Percentiles rank a stretch among this genome's conserved stretches.
These are phyloP conservation scores for Gloeopeniophorella convolvens DNA, from an alignment of 768 basidiomycete species.

Conservation along the genomic window DNA sequence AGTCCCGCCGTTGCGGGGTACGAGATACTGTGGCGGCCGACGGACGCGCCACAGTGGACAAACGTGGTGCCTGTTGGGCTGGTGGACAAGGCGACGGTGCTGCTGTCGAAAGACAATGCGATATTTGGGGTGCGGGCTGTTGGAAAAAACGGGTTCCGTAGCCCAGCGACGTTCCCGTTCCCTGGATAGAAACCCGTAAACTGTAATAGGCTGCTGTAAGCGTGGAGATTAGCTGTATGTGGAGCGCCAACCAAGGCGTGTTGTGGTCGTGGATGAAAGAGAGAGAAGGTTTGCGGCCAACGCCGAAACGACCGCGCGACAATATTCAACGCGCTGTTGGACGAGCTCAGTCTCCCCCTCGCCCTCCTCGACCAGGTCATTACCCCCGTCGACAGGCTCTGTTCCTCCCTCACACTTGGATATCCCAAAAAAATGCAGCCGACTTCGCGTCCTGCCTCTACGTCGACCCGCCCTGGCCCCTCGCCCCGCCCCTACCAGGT, in stretches of 20 bases:
- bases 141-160: slow-evolving; percentile 45
- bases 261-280: too few species aligned
- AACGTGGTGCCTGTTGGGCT: slow-evolving; percentile 44
- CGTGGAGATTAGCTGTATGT: too few species aligned
- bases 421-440: slow-evolving; percentile 40
- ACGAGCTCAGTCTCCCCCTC: too few species aligned
- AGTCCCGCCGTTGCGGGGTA: slow-evolving; percentile 37
- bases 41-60: slow-evolving; percentile 42
- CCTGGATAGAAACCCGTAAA: not conserved
- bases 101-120: slow-evolving; percentile 46
- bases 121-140: slow-evolving; percentile 43
- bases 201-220: not conserved
- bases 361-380: not conserved
- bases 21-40: slow-evolving; percentile 47
- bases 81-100: slow-evolving; percentile 35
- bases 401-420: not conserved
- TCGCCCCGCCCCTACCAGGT: slow-evolving; percentile 53
- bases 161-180: slow-evolving; percentile 38
- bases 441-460: slow-evolving; percentile 51
- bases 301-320: too few species aligned
- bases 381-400: not conserved
- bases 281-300: too few species aligned
- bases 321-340: too few species aligned
- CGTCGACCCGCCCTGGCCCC: slow-evolving; percentile 49
- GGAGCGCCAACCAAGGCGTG: too few species aligned